phyloP scores from a whole-genome alignment of 1,284 basidiomycete genomes.

The Cryptococcus sp. region DNA sequence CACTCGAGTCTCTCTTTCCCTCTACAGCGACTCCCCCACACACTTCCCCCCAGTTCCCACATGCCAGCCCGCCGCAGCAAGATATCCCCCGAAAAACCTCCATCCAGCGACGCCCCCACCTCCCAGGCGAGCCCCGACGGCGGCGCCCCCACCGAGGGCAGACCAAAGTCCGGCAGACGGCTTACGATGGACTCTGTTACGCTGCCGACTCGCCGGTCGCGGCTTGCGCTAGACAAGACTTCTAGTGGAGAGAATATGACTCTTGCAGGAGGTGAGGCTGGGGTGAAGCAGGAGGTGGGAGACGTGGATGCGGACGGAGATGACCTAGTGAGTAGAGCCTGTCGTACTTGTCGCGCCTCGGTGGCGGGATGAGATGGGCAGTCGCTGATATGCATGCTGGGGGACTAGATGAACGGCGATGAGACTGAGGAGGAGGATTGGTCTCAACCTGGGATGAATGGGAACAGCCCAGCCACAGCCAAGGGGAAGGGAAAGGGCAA shows the following conservation, averaged over 20 bases:
- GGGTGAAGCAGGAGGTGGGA: neutral
- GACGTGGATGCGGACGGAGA: neutral
- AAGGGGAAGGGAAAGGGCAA: no score
- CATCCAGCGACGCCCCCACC: neutral
- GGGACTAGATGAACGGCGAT: neutral
- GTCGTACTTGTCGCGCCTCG: neutral
- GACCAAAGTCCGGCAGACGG: neutral
- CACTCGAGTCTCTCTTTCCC: neutral
- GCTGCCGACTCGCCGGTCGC: slow-evolving; percentile 28
- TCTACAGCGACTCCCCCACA: no score
- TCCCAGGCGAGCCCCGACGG: neutral
- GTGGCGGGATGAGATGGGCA: neutral
- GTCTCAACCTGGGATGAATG: no score
- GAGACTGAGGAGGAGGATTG: neutral
- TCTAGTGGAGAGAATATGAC: slow-evolving; percentile 40
- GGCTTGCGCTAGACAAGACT: slow-evolving; percentile 38
- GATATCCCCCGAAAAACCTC: no score
- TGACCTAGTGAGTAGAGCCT: neutral
- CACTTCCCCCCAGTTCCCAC: neutral
- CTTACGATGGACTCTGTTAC: slow-evolving; percentile 25
- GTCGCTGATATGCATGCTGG: neutral
- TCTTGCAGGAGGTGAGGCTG: slow-evolving; percentile 9
- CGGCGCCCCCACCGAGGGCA: neutral
- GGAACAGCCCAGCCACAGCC: no score
- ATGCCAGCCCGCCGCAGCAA: neutral